phyloP scores from a whole-genome alignment of 768 basidiomycete species.

The Mycena crocata region DNA sequence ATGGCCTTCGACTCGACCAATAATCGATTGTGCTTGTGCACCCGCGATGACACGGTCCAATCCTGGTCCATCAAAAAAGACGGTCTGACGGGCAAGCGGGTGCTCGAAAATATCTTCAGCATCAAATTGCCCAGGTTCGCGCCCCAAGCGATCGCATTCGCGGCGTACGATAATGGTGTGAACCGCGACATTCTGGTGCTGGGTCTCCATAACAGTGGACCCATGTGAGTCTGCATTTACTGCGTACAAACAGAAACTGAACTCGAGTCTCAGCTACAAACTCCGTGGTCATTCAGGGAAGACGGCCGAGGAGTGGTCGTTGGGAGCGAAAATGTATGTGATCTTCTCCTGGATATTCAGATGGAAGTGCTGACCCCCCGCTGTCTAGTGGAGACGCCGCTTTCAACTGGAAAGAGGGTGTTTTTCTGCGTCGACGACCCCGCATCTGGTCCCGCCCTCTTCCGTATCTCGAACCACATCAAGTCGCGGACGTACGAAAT shows the following conservation, averaged over 20 bases:
- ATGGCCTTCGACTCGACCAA: slow-evolving; percentile 19
- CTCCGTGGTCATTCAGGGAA: slow-evolving; percentile 3
- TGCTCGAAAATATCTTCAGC: slow-evolving; percentile 12
- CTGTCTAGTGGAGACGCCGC: slow-evolving; percentile 5
- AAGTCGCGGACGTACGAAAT: slow-evolving; percentile 8
- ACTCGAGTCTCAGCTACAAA: neutral
- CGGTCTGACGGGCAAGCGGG: slow-evolving; percentile 8
- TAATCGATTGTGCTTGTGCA: slow-evolving; percentile 14
- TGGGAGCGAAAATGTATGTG: slow-evolving; percentile 2
- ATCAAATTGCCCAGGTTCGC: neutral
- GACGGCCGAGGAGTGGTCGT: neutral
- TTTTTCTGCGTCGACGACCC: slow-evolving; percentile 18
- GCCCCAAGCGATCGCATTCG: slow-evolving; percentile 9
- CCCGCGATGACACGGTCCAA: slow-evolving; percentile 10
- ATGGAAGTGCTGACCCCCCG: neutral
- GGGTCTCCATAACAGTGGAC: slow-evolving; percentile 9
- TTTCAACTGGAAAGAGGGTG: slow-evolving; percentile 15
- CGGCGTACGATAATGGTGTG: slow-evolving; percentile 2
- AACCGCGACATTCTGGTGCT: slow-evolving; percentile 15
- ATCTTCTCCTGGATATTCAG: neutral
- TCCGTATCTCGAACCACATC: slow-evolving; percentile 4
- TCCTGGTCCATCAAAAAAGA: slow-evolving; percentile 10
- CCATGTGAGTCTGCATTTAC: slow-evolving; percentile 2
- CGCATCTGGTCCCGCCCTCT: slow-evolving; percentile 12
- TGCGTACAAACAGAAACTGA: neutral